phyloP scores from a whole-genome alignment of 1,284 basidiomycete species.

The Anthracocystis walkeri region DNA sequence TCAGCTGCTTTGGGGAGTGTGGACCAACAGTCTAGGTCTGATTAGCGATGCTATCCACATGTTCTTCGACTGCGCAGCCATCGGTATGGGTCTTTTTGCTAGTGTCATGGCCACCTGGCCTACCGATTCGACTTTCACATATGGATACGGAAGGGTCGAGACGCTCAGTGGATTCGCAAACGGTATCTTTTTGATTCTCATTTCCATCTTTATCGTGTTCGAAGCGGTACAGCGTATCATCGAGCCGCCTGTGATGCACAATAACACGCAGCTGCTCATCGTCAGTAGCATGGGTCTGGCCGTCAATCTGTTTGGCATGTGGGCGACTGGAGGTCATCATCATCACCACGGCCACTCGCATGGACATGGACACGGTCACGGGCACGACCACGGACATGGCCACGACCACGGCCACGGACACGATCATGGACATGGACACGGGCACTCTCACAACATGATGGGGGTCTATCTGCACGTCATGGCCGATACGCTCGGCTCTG shows the following conservation, averaged over 20 bases:
- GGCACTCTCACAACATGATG: conserved; percentile 96
- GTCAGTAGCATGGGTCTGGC: conserved; percentile 88
- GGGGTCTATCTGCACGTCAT: conserved; percentile 87
- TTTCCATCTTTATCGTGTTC: conserved; percentile 97
- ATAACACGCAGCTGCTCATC: conserved; percentile 89
- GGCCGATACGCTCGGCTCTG: conserved; percentile 78
- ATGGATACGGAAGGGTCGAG: conserved; percentile 98
- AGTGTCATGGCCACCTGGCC: conserved; percentile 98
- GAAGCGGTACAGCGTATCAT: conserved; percentile 96
- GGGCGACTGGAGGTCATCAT: conserved; percentile 82
- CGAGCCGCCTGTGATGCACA: conserved; percentile 94
- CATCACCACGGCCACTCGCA: conserved; percentile 62
- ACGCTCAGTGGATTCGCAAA: conserved; percentile 98
- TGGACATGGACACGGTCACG: conserved; percentile 61
- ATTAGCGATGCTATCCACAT: conserved; percentile 99
- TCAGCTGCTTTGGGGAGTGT: conserved; percentile 78
- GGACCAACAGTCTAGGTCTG: conserved; percentile 95
- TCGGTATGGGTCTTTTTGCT: conserved; percentile 93
- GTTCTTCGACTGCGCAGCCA: conserved; percentile 99
- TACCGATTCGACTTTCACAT: conserved; percentile 92
- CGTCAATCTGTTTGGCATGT: conserved; percentile 98
- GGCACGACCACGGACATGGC: conserved; percentile 77
- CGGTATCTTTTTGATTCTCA: conserved; percentile 93
- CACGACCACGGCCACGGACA: conserved; percentile 82
- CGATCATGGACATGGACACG: conserved; percentile 72